phyloP scores from a whole-genome alignment of 345 rosid genomes.

The Brassica nigra region DNA sequence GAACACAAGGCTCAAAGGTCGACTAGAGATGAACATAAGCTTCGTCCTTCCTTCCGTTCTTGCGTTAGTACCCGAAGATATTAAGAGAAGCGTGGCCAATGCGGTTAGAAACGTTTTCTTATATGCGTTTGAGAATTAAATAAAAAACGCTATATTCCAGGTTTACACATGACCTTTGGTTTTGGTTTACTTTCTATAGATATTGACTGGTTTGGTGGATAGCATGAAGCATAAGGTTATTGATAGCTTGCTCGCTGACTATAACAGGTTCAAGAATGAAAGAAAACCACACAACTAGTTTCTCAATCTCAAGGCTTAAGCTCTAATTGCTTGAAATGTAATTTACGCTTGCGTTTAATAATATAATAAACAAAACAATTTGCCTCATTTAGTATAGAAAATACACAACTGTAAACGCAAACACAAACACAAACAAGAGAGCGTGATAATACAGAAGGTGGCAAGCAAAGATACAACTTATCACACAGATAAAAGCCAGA shows the following conservation, averaged over 20 bases:
- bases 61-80: conserved; percentile 66
- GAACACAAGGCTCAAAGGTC: conserved; percentile 73
- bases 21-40: conserved; percentile 66
- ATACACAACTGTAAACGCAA: not conserved
- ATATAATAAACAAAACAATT: not conserved
- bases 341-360: not conserved
- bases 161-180: not conserved
- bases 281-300: conserved; percentile 24
- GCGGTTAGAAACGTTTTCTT: conserved; percentile 5
- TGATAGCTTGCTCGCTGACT: conserved; percentile 74
- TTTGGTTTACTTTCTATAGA: conserved; percentile 38
- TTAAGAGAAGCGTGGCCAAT: conserved; percentile 59
- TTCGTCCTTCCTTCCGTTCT: conserved; percentile 74
- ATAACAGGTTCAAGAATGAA: conserved; percentile 63
- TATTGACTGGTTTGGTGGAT: conserved; percentile 58
- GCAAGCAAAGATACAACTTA: conserved; percentile 6
- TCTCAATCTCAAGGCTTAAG: not conserved
- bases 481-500: conserved; percentile 31
- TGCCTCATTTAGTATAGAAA: not conserved
- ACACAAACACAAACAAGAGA: not conserved
- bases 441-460: not conserved
- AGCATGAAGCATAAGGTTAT: conserved; percentile 77
- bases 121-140: not conserved
- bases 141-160: not conserved
- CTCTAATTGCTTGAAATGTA: not conserved